Base-by-base conservation (phyloP, 345 rosid genomes). In the Euphorbia peplus region DNA sequence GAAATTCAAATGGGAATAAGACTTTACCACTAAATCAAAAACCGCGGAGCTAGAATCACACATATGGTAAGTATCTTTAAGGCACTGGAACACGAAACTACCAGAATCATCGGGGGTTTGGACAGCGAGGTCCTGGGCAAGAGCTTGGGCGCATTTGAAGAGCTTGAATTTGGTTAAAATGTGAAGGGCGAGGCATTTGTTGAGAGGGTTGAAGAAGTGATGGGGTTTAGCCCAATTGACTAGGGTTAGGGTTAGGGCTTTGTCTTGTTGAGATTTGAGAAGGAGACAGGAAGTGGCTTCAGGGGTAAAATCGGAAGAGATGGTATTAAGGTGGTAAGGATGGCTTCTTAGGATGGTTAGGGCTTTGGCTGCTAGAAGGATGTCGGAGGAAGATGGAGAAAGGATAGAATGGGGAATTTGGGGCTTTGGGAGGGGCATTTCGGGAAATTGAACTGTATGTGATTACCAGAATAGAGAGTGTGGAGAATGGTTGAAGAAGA, bases 101-200 rank as follows among this genome's bases (percentile, higher is more conserved):
- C 91, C 96, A 11, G 39, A 44, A 56, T 80, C 84, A 57, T 81
- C 83, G 22, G 35, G 18, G 24, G 82, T 75, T 37, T 39, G 59
- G 30, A 76, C 26, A 3, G 91, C 96, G 39, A 92, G 76, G 67
- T 83, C 88, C 77, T 83, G 90, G 1, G 95, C 96, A 2, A 92
- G 75, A 58, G 73, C 62, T 71, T 88, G 91, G 3, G 89, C 97
- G 2, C 91, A 76, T 76, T 86, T 90, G 75, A 87, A 92, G 67
- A 88, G 95, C 76, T 86, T 90, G 84, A 90, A 90, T 61, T 70
- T 85, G 75, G 97, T 92, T 65, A 92, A 81, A 68, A 92, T 82
- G 72, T 90, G 98, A 66, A 92, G 91, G 60, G 91, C 64, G 22
- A 87, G 65, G 82, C 93, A 88, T 70, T 87, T 88, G 82, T 92